Conservation (phyloP, 768 basidiomycete genomes). For the Gymnopilus junonius region DNA sequence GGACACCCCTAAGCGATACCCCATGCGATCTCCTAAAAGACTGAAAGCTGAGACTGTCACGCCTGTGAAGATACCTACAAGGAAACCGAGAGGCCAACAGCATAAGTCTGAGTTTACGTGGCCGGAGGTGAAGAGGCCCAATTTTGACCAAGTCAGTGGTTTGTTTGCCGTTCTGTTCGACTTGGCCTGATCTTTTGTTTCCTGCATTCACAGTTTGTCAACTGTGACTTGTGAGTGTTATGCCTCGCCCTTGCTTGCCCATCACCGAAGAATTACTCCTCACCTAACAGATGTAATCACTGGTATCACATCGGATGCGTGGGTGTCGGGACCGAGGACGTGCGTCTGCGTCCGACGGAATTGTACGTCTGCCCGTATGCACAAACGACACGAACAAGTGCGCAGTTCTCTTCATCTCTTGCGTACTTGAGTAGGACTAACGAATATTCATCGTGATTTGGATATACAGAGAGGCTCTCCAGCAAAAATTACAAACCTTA, state of each 20-base stretch:
- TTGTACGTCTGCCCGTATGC: slow-evolving; percentile 49
- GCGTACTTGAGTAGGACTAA: background rate
- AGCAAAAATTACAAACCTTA: background rate
- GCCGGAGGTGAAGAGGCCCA: slow-evolving; percentile 29
- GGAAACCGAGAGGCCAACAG: slow-evolving; percentile 15
- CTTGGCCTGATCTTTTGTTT: background rate
- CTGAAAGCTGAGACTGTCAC: background rate
- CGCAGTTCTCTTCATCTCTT: slow-evolving; percentile 14
- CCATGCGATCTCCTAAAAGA: slow-evolving; percentile 13
- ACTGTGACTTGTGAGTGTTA: slow-evolving; percentile 28
- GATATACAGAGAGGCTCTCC: background rate
- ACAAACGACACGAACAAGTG: slow-evolving; percentile 29
- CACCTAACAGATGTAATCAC: slow-evolving; percentile 35
- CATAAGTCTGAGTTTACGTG: slow-evolving; percentile 20
- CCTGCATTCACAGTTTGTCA: slow-evolving; percentile 27
- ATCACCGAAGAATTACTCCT: background rate
- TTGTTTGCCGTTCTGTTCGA: background rate
- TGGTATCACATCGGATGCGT: slow-evolving; percentile 63
- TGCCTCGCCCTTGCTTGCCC: background rate
- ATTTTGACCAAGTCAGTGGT: slow-evolving; percentile 34
- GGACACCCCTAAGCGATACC: slow-evolving; percentile 2
- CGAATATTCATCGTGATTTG: background rate
- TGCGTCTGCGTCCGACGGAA: slow-evolving; percentile 33
- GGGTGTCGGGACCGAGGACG: slow-evolving; percentile 41
- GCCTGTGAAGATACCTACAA: slow-evolving; percentile 15